Base-by-base conservation (phyloP, 2,329 filamentous ascomycete species). In the Aspergillus pseudonomiae region DNA sequence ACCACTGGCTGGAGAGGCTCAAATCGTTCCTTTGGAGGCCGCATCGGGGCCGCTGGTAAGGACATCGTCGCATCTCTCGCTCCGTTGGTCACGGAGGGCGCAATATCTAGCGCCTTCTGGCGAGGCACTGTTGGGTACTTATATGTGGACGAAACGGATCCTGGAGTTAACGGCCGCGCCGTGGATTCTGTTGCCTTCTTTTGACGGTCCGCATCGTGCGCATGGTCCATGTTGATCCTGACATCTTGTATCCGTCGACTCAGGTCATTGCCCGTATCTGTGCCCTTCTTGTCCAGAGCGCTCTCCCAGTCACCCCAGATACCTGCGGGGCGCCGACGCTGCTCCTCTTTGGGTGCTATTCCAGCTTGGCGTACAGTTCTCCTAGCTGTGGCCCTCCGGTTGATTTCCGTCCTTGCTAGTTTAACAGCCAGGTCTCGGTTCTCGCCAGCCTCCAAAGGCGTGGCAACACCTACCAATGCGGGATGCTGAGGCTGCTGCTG, bases 371-470 rank as follows among this genome's bases (percentile, higher is more conserved):
- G 83, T 30, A 84, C 86, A 12, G 83, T 84, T 67, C 81, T 85
- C 64, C 87, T 83, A 48, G 82, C 84, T 16, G 85, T 87, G 70
- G 91, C 89, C 67, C 92, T 84, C 48, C 91, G 84, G 61, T 80
- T 82, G 62, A 93, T 85, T 77, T 96, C 92, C 61, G 86, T 86
- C 66, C 89, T 88, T 0, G 92, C 92, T 34, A 96, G 77, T 67
- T 90, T 86, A 7, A 96, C 88, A 0, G 93, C 93, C 53, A 96
- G 79, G 12, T 94, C 89, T 66, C 88, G 86, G 66, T 96, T 84
- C 62, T 93, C 87, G 1, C 84, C 85, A 0, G 90, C 90, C 71
- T 91, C 88, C 16, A 96, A 78, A 1, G 91, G 84, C 67, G 84
- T 85, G 1, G 84, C 81, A 12, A 82, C 83, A 3, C 85, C 85